Evolutionary conservation across 768 basidiomycete species (phyloP).

Genomic region (Boletus pseudopeckii): DNA sequence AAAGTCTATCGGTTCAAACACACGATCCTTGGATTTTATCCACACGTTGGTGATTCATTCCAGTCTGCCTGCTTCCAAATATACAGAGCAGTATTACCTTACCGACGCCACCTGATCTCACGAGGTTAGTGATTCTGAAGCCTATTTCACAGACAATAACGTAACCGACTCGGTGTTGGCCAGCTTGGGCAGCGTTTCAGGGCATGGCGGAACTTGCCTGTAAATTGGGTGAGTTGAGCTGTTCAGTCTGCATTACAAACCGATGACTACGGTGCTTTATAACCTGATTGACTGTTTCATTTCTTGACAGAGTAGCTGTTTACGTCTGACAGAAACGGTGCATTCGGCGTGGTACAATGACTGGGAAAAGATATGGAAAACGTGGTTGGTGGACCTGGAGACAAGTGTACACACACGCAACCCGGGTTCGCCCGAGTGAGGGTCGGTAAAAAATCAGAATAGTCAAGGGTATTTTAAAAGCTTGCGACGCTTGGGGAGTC

Average conservation of each 20-base stretch:
- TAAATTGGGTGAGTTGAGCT: not conserved
- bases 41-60: not conserved
- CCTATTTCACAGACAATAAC: conserved; percentile 3
- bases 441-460: too few relatives aligned
- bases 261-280: not conserved
- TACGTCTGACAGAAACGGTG: too few relatives aligned
- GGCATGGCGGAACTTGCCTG: not conserved
- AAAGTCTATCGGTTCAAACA: conserved; percentile 4
- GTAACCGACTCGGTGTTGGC: conserved; percentile 4
- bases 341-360: not conserved
- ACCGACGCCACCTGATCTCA: conserved; percentile 15
- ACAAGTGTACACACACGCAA: not conserved
- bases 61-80: not conserved
- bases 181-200: not conserved
- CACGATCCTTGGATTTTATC: not conserved
- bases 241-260: not conserved
- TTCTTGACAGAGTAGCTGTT: not conserved
- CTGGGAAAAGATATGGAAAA: not conserved
- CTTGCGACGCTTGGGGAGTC: conserved; percentile 4
- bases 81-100: not conserved
- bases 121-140: not conserved
- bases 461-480: not conserved
- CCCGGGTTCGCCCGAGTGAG: too few relatives aligned
- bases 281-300: not conserved
- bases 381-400: not conserved